These are phyloP conservation scores for Microbotryum saponariae DNA, from an alignment of 1,284 basidiomycete genomes.

Conservation along the genomic window DNA sequence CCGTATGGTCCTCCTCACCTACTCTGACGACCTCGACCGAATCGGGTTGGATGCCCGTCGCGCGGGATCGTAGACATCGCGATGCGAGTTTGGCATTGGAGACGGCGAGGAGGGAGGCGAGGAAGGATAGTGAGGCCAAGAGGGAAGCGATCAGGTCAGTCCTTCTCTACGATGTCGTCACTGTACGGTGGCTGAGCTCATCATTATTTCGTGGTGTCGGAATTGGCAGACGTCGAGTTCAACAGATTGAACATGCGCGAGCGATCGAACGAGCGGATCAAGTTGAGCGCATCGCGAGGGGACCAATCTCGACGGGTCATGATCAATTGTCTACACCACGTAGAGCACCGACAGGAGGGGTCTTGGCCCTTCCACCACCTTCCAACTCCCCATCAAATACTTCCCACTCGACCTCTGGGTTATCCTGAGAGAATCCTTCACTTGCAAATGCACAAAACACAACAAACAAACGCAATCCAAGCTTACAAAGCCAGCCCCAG, in stretches of 20 bases:
- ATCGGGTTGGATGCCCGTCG: constrained; percentile 12
- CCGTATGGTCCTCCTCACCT: constrained; percentile 15
- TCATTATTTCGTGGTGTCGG: not conserved
- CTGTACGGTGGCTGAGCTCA: too few species aligned
- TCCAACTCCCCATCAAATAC: too few species aligned
- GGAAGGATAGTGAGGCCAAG: constrained; percentile 13
- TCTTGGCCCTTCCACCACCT: too few species aligned
- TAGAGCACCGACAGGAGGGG: too few species aligned
- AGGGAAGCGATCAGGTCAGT: constrained; percentile 22
- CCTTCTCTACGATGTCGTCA: not conserved
- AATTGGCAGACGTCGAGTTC: constrained; percentile 13
- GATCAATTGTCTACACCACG: too few species aligned
- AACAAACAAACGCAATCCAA: too few species aligned
- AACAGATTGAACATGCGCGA: constrained; percentile 15
- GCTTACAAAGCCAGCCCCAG: too few species aligned
- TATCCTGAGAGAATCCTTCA: too few species aligned
- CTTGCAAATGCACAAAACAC: too few species aligned
- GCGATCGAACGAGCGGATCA: constrained; percentile 19
- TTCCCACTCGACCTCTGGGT: too few species aligned
- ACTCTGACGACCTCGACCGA: constrained; percentile 1
- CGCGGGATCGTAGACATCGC: constrained; percentile 20
- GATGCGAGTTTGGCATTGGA: constrained; percentile 19
- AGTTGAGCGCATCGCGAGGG: constrained; percentile 8
- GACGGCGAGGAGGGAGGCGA: constrained; percentile 20
- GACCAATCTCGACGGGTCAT: too few species aligned